Base-by-base conservation (phyloP, 345 rosid genomes). In the Lepidium sativum region DNA sequence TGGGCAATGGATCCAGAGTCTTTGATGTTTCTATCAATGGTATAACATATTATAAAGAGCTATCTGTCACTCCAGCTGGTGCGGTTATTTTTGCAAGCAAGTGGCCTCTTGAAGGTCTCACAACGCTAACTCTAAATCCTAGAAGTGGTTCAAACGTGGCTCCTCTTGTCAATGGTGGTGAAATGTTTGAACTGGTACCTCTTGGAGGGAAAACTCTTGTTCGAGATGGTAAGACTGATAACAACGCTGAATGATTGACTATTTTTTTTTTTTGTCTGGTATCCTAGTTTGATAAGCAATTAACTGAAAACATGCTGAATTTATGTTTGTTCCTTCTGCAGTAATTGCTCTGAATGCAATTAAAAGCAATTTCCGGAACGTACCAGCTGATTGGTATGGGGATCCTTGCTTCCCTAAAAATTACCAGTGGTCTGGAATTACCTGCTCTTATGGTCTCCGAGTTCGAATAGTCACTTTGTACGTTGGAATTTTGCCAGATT, bases 81-180 rank as follows among this genome's bases (percentile, higher is more conserved):
- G 72, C 40, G 35, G 86, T 37, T 14, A 82, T 90, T 42, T 86
- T 83, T 44, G 64, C 97, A 1, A 78, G 71, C 1, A 65, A 44
- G 66, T 94, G 96, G 99, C 96, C 83, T 52, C 97, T 94, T 42
- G 50, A 14, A 54, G 97, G 91, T 63, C 70, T 54, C 27, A 90
- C 91, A 1, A 81, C 65, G 41, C 33, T 90, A 52, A 80, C 71
- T 40, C 64, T 94, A 67, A 82, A 45, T 53, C 81, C 99, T 35
- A 71, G 78, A 67, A 50, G 76, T 40, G 83, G 82, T 70, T 83
- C 95, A 21, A 75, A 33, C 21, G 58, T 75, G 35, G 60, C 80
- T 17, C 98, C 97, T 56, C 75, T 84, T 68, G 70, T 94, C 70
- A 90, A 90, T 63, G 91, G 81, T 37, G 99, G 96, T 7, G 97